Base-by-base conservation (phyloP, 805 yeast genomes). In the Kazachstania kunashirensis region DNA sequence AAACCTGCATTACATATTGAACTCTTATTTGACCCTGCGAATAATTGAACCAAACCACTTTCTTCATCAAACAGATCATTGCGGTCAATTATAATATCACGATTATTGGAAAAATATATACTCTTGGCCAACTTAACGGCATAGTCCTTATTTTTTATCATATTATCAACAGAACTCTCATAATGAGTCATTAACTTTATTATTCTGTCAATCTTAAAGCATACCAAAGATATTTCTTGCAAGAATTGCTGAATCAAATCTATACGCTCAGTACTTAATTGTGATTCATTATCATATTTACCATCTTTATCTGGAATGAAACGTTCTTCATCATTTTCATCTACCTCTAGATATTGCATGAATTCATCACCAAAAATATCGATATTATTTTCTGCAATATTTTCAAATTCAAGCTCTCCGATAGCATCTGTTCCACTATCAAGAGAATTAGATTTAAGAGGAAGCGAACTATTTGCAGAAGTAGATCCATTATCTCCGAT, bases 331-430 rank as follows among this genome's bases (percentile, higher is more conserved):
- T 38, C 31, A 26, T 21, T 41, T 5, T 50, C 50, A 13, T 43
- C 48, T 11, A 40, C 42, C 16, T 43, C 40, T 12, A 55, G 40
- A 21, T 40, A 43, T 24, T 48, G 41, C 42, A 52, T 34, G 13
- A 54, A 37, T 32, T 57, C 61, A 15, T 52, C 41, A 8, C 59
- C 60, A 40, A 55, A 57, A 3, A 54, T 39, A 24, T 55, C 60
- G 2, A 52, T 43, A 32, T 55, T 57, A 32, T 57, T 53, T 30
- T 55, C 54, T 3, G 53, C 49, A 23, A 55, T 36, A 25, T 52
- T 52, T 39, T 55, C 61, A 40, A 55, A 57, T 39, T 52, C 60
- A 31, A 57, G 36, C 17, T 52, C 57, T 5, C 62, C 59, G 24
- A 57, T 53, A 23, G 43, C 47, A 6, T 34, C 28, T 13, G 11